A percentile compares a stretch with the other conserved stretches of the same genome.
These are phyloP conservation scores for Suillus weaverae DNA, from an alignment of 768 basidiomycete genomes.

Conservation along the genomic window DNA sequence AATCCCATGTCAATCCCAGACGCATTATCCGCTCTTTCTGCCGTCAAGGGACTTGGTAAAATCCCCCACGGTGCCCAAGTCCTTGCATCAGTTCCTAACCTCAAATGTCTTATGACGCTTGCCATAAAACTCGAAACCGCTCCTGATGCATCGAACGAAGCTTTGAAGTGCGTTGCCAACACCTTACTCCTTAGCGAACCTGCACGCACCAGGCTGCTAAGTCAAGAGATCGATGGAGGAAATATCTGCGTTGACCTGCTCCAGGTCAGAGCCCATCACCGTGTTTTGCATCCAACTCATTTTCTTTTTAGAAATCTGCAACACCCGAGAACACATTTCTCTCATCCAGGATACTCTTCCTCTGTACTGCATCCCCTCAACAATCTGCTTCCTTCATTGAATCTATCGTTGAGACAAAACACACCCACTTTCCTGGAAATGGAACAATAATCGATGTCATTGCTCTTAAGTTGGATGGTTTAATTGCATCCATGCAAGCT, in stretches of 20 bases:
- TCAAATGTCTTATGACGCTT: conserved; percentile 55
- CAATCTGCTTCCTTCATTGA: conserved; percentile 48
- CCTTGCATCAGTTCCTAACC: conserved; percentile 53
- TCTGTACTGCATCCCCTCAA: conserved; percentile 58
- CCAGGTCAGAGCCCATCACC: conserved; percentile 44
- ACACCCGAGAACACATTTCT: conserved; percentile 69
- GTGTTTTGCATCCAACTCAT: conserved; percentile 10
- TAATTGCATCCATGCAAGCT: conserved; percentile 48
- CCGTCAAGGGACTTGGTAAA: conserved; percentile 75
- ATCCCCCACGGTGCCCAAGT: conserved; percentile 66
- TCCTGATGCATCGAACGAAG: conserved; percentile 62
- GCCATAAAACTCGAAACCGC: conserved; percentile 56
- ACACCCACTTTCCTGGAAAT: conserved; percentile 38
- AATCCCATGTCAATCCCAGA: conserved; percentile 42
- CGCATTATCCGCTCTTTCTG: conserved; percentile 61
- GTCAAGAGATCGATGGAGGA: conserved; percentile 63
- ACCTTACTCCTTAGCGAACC: conserved; percentile 67
- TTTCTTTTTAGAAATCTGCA: conserved; percentile 53
- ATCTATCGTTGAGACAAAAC: conserved; percentile 66
- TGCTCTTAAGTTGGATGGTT: conserved; percentile 56
- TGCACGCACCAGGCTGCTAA: conserved; percentile 58
- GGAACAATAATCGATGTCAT: conserved; percentile 64
- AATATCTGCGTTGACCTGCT: conserved; percentile 54
- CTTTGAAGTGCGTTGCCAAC: conserved; percentile 78
- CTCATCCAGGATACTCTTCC: conserved; percentile 73